A percentile compares a stretch with the other conserved stretches of the same genome.
These are phyloP conservation scores for Ailanthus altissimus DNA, from an alignment of 345 rosid species.

Conservation along the genomic window DNA sequence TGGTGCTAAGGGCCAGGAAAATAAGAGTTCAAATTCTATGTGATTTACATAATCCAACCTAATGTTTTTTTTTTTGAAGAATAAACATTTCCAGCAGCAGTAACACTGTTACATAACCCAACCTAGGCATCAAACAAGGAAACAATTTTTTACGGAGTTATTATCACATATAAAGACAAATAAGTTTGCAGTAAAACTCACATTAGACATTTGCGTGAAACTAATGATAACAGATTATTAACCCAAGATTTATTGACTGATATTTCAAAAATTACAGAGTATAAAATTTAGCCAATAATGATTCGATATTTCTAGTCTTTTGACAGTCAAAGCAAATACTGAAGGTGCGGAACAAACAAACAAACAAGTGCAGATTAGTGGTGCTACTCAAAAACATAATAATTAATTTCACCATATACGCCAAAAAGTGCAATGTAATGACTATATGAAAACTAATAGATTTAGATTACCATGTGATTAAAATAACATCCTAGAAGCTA, in stretches of 20 bases:
- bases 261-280: background rate
- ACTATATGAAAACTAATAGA: background rate
- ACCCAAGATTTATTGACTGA: slow-evolving; percentile 3
- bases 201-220: background rate
- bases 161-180: background rate
- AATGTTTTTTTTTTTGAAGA: too few relatives aligned
- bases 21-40: background rate
- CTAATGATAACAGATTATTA: background rate
- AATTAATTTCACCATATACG: background rate
- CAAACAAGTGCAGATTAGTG: background rate
- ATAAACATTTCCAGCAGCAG: too few relatives aligned
- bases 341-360: background rate
- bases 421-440: background rate
- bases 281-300: background rate
- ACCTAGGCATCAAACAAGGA: background rate
- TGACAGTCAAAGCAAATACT: background rate
- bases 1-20: background rate
- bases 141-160: background rate
- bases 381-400: background rate
- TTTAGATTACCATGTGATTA: background rate
- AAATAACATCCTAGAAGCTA: slow-evolving; percentile 7
- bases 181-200: background rate
- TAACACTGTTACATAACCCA: background rate
- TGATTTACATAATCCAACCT: background rate
- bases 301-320: background rate